These are phyloP conservation scores for Somion occarium DNA, from an alignment of 1,284 basidiomycete species.

Conservation along the genomic window DNA sequence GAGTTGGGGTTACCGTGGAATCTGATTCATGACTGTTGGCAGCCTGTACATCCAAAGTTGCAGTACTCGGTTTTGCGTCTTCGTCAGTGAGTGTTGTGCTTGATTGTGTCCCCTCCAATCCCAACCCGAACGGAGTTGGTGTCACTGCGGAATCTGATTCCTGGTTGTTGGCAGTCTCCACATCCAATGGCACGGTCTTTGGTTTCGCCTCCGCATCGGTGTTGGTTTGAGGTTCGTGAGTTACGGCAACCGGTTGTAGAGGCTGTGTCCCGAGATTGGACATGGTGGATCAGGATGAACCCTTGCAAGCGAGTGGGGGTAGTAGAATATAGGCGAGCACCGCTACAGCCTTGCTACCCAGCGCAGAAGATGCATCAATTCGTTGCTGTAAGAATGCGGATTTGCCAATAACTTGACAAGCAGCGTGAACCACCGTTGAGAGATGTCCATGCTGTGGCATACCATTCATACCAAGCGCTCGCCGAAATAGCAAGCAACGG, in stretches of 20 bases:
- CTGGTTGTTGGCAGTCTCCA: not conserved
- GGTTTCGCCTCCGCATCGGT: not conserved
- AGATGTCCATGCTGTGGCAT: no score
- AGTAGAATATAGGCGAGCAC: no score
- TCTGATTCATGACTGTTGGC: not conserved
- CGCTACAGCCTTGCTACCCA: not conserved
- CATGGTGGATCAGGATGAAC: not conserved
- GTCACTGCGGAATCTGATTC: not conserved
- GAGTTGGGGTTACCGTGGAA: constrained; percentile 2
- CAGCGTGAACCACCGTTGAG: no score
- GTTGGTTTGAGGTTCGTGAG: not conserved
- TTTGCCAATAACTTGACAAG: not conserved
- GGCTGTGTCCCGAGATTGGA: not conserved
- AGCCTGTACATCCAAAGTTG: not conserved
- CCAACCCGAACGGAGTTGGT: not conserved
- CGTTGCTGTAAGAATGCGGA: not conserved
- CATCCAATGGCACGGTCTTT: not conserved
- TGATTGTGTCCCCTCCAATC: not conserved
- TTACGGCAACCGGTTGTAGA: not conserved
- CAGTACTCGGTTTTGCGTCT: not conserved
- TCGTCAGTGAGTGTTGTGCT: not conserved
- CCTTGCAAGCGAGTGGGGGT: no score
- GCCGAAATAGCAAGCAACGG: no score
- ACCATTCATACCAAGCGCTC: no score
- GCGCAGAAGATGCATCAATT: not conserved